Conservation (phyloP, 1,139 yeast species). For the Candida glucosophila region DNA sequence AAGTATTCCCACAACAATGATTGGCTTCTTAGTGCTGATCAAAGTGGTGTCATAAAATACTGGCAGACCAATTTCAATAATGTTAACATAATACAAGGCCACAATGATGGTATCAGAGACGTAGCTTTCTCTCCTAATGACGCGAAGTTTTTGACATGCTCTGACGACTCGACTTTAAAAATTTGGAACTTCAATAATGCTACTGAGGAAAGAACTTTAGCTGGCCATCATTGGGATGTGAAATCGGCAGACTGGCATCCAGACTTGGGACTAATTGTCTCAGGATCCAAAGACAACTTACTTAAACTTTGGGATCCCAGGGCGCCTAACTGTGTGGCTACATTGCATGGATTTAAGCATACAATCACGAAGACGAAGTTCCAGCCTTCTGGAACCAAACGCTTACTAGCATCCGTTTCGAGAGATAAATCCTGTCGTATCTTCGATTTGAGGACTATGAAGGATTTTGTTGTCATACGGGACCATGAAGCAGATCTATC, state of each 20-base stretch:
- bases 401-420: slow-evolving; percentile 77
- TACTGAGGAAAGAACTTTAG: slow-evolving; percentile 66
- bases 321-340: slow-evolving; percentile 58
- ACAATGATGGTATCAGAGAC: slow-evolving; percentile 75
- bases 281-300: slow-evolving; percentile 90
- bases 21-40: slow-evolving; percentile 92
- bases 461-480: slow-evolving; percentile 61
- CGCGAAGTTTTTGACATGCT: slow-evolving; percentile 80
- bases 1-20: slow-evolving; percentile 86
- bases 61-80: slow-evolving; percentile 99
- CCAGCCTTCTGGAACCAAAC: slow-evolving; percentile 60
- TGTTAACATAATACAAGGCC: slow-evolving; percentile 80
- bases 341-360: slow-evolving; percentile 88
- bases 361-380: slow-evolving; percentile 80
- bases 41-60: slow-evolving; percentile 81
- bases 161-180: slow-evolving; percentile 84
- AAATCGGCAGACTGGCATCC: slow-evolving; percentile 98
- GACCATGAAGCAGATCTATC: slow-evolving; percentile 83
- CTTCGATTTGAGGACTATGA: slow-evolving; percentile 81
- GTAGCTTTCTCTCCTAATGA: slow-evolving; percentile 87
- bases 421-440: slow-evolving; percentile 84
- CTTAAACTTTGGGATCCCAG: slow-evolving; percentile 97
- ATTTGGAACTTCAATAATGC: slow-evolving; percentile 95
- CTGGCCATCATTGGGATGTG: slow-evolving; percentile 98
- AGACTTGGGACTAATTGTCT: slow-evolving; percentile 68